phyloP scores from a whole-genome alignment of 805 yeast species.

The Zygosaccharomyces pseudorouxii region DNA sequence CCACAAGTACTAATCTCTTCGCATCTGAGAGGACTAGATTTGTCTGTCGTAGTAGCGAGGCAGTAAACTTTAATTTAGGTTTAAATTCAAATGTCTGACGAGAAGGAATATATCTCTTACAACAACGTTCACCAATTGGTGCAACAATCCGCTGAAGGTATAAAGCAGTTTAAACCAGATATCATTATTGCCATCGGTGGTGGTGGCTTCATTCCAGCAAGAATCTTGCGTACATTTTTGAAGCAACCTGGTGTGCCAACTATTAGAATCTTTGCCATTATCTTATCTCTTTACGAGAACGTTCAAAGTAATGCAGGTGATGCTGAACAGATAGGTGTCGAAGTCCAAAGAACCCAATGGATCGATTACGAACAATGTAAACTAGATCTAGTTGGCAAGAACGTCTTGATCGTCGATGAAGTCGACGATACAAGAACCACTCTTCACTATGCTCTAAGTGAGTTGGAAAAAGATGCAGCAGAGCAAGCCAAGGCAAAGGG shows the following conservation, averaged over 20 bases:
- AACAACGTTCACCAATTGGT: constrained; percentile 75
- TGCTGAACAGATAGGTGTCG: constrained; percentile 56
- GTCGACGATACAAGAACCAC: constrained; percentile 87
- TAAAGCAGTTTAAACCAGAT: constrained; percentile 75
- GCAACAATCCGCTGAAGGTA: constrained; percentile 55
- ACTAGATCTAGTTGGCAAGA: constrained; percentile 60
- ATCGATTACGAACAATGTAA: constrained; percentile 64
- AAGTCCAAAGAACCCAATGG: constrained; percentile 79
- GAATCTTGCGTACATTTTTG: constrained; percentile 88
- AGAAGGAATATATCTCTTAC: constrained; percentile 70
- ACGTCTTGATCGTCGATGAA: constrained; percentile 71
- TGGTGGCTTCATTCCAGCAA: constrained; percentile 96
- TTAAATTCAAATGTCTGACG: constrained; percentile 26
- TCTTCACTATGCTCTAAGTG: constrained; percentile 71
- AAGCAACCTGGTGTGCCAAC: constrained; percentile 85
- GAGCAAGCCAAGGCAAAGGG: constrained; percentile 53
- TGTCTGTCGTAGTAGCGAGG: too few species aligned
- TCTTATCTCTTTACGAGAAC: constrained; percentile 86
- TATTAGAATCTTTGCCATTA: constrained; percentile 91
- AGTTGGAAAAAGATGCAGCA: constrained; percentile 65
- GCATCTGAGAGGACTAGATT: background rate
- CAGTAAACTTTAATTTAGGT: background rate
- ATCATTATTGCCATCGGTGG: constrained; percentile 94
- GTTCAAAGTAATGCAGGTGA: constrained; percentile 54
- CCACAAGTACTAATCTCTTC: background rate